phyloP scores from a whole-genome alignment of 345 rosid species.

The Salix purpurea region DNA sequence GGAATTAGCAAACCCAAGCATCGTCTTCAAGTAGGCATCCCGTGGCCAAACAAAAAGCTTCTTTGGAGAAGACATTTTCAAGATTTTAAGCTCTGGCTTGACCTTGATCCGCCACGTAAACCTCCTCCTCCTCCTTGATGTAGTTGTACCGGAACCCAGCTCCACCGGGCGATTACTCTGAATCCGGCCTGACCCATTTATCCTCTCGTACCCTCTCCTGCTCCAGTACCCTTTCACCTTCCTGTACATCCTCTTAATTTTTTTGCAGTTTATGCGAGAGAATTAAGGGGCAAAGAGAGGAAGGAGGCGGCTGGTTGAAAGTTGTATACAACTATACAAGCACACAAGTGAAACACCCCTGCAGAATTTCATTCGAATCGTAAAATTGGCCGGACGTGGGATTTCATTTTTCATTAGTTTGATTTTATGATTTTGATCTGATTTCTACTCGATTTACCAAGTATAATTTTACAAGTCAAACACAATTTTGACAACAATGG shows the following conservation, averaged over 20 bases:
- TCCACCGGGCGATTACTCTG: conserved; percentile 5
- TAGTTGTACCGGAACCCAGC: conserved; percentile 5
- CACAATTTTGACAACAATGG: no score
- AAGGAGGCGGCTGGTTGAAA: background rate
- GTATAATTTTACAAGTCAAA: no score
- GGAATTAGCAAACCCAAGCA: conserved; percentile 47
- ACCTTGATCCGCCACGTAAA: conserved; percentile 50
- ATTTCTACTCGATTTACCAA: no score
- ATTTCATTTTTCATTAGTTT: no score
- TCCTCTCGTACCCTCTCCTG: conserved; percentile 45
- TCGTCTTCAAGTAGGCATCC: conserved; percentile 60
- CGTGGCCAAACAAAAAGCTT: conserved; percentile 49
- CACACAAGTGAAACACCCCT: no score
- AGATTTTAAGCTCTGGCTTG: conserved; percentile 37
- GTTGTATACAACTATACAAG: background rate
- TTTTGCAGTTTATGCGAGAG: background rate
- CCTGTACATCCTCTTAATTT: conserved; percentile 15
- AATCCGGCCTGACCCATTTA: conserved; percentile 25
- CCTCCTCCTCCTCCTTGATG: conserved; percentile 14
- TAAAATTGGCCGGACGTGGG: no score
- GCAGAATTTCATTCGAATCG: no score
- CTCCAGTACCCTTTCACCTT: conserved; percentile 33
- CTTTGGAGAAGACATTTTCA: conserved; percentile 36
- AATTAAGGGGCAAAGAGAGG: background rate
- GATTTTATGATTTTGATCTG: no score